phyloP scores from a whole-genome alignment of 1,139 yeast species.

The Insectozyma bohioensis region DNA sequence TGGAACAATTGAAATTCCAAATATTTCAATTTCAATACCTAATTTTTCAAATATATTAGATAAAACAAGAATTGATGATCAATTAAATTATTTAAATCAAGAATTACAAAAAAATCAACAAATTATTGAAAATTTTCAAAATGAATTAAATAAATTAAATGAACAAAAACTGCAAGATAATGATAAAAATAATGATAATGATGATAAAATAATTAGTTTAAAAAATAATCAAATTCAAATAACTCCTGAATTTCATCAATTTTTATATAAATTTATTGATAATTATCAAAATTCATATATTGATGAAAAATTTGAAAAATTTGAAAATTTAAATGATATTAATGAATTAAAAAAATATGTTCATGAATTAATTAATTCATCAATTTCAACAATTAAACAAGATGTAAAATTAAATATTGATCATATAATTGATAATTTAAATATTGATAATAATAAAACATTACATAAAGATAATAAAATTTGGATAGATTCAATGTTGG shows the following conservation, averaged over 20 bases:
- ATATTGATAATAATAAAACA: constrained; percentile 9
- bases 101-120: background rate
- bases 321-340: constrained; percentile 7
- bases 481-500: constrained; percentile 27
- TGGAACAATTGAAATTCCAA: no score
- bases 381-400: constrained; percentile 6
- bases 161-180: background rate
- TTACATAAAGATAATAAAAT: constrained; percentile 7
- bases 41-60: no score
- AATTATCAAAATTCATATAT: constrained; percentile 18
- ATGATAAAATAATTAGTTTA: constrained; percentile 16
- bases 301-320: constrained; percentile 10
- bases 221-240: constrained; percentile 38
- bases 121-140: background rate
- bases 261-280: constrained; percentile 35
- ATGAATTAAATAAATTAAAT: background rate
- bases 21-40: background rate
- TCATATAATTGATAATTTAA: constrained; percentile 27
- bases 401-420: constrained; percentile 20
- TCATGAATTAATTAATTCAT: constrained; percentile 3
- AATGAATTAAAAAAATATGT: constrained; percentile 10
- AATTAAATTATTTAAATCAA: background rate
- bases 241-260: constrained; percentile 41
- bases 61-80: no score
- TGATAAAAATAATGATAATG: constrained; percentile 1